Evolutionary conservation across 1,284 basidiomycete species (phyloP).

Genomic region (Fomitiporia mediterranea): DNA sequence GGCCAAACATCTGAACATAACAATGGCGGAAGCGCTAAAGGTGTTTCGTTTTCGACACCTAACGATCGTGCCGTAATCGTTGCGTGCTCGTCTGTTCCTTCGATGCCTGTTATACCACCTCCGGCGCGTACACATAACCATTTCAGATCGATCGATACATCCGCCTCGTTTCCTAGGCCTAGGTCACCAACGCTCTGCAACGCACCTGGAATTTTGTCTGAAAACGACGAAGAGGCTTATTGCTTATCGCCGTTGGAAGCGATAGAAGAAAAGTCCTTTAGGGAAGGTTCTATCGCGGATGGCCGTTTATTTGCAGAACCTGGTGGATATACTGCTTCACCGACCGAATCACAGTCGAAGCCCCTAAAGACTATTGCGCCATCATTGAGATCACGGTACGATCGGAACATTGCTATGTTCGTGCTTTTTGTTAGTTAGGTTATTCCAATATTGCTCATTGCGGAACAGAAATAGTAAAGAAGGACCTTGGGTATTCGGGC

Average conservation of each 20-base stretch:
- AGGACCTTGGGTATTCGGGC: not conserved
- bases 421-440: no score
- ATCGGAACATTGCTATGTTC: conserved; percentile 7
- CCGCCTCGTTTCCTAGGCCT: not conserved
- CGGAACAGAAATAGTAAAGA: not conserved
- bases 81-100: conserved; percentile 4
- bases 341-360: not conserved
- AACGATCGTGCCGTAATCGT: not conserved
- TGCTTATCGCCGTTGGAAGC: not conserved
- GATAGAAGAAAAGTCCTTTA: not conserved
- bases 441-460: no score
- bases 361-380: not conserved
- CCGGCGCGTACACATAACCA: not conserved
- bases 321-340: not conserved
- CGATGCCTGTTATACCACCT: not conserved
- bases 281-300: not conserved
- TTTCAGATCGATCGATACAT: not conserved
- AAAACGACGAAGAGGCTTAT: not conserved
- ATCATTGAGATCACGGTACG: not conserved
- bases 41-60: not conserved
- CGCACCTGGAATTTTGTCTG: not conserved
- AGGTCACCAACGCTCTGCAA: not conserved
- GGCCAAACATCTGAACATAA: not conserved
- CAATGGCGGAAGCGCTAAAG: no score
- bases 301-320: not conserved